phyloP scores from a whole-genome alignment of 352 stramenopile genomes.

The Hyaloperonospora arabidopsidis region DNA sequence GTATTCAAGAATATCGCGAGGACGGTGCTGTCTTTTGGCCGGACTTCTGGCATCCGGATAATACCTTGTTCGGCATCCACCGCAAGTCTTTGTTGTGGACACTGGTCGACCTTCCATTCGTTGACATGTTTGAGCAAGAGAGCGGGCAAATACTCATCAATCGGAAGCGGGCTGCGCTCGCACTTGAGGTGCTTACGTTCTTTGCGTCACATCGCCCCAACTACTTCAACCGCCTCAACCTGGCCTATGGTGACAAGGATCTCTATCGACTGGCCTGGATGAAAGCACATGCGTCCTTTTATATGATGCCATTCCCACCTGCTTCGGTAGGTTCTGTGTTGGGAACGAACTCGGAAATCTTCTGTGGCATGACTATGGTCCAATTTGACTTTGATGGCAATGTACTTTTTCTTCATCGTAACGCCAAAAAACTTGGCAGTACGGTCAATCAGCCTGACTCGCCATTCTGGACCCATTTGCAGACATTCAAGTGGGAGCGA shows the following conservation, averaged over 20 bases:
- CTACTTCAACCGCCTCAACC: slow-evolving; percentile 29
- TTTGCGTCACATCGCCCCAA: slow-evolving; percentile 41
- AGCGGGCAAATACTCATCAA: slow-evolving; percentile 45
- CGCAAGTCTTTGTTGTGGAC: slow-evolving; percentile 39
- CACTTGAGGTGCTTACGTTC: slow-evolving; percentile 27
- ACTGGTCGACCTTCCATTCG: slow-evolving; percentile 31
- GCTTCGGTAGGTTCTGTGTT: slow-evolving; percentile 29
- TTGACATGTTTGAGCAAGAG: slow-evolving; percentile 28
- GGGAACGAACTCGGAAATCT: slow-evolving; percentile 32
- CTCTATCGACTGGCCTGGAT: slow-evolving; percentile 53
- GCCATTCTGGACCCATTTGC: slow-evolving; percentile 32
- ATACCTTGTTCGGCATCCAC: slow-evolving; percentile 60
- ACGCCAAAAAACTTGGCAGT: slow-evolving; percentile 34
- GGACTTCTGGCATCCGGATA: slow-evolving; percentile 27
- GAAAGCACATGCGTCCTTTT: slow-evolving; percentile 35
- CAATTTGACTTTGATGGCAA: slow-evolving; percentile 33
- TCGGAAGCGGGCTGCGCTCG: slow-evolving; percentile 4
- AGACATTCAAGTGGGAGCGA: slow-evolving; percentile 33
- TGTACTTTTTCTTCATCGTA: slow-evolving; percentile 46
- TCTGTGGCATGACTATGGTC: slow-evolving; percentile 49
- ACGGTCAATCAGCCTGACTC: slow-evolving; percentile 6
- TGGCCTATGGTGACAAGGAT: slow-evolving; percentile 49
- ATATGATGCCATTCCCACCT: slow-evolving; percentile 43
- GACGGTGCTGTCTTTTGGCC: slow-evolving; percentile 51
- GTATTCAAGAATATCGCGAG: slow-evolving; percentile 25